Evolutionary conservation across 2,329 filamentous ascomycete genomes (phyloP).

Genomic region (Scedosporium aurantiacum): DNA sequence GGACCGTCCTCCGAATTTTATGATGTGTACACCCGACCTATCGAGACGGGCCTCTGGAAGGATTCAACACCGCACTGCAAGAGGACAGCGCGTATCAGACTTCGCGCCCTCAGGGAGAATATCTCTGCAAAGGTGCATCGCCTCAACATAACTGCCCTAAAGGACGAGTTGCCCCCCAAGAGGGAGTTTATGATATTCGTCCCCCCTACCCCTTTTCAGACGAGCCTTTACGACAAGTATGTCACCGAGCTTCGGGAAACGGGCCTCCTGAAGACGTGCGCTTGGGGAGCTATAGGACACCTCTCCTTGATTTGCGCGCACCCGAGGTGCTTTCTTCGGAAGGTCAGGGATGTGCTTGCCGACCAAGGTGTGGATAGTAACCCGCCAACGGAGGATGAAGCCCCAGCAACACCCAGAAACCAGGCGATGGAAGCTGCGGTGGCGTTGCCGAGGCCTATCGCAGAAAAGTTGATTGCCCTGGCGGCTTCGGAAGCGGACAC

Average conservation of each 20-base stretch:
- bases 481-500: background rate
- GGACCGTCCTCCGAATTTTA: slow-evolving; percentile 59
- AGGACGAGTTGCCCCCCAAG: slow-evolving; percentile 59
- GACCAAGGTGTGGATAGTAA: background rate
- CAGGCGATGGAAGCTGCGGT: background rate
- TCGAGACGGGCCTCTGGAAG: slow-evolving; percentile 56
- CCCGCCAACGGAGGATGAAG: background rate
- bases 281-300: slow-evolving; percentile 24
- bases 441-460: background rate
- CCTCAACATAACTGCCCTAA: slow-evolving; percentile 55
- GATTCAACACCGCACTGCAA: slow-evolving; percentile 54
- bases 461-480: background rate
- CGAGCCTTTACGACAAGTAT: slow-evolving; percentile 45
- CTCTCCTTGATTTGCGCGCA: slow-evolving; percentile 42
- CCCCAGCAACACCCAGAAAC: background rate
- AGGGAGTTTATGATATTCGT: slow-evolving; percentile 73
- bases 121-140: slow-evolving; percentile 72
- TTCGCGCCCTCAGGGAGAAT: slow-evolving; percentile 59
- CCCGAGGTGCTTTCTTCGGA: slow-evolving; percentile 33
- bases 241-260: slow-evolving; percentile 15
- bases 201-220: slow-evolving; percentile 56
- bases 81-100: slow-evolving; percentile 50
- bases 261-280: slow-evolving; percentile 1
- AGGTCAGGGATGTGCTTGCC: slow-evolving; percentile 14
- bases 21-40: slow-evolving; percentile 59